Percentiles rank a stretch among this genome's conserved stretches.
These are phyloP conservation scores for Diversispora eburnea DNA, from an alignment of 192 early-diverging fungal genomes.

Conservation along the genomic window DNA sequence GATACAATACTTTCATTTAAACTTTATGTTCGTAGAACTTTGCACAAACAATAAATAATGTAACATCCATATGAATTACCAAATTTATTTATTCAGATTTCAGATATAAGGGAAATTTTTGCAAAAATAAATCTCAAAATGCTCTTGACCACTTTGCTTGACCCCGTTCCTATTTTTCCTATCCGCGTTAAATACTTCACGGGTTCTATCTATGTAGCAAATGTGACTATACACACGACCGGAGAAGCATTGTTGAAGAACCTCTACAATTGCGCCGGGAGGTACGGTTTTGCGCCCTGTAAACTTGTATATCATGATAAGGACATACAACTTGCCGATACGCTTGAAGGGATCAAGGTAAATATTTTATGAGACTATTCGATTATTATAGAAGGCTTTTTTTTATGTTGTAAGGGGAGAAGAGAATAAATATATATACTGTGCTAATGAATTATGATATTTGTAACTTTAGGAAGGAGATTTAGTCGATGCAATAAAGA, in stretches of 20 bases:
- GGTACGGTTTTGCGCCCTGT: too few species aligned
- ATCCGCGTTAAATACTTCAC: background rate
- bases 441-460: background rate
- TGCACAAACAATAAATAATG: too few species aligned
- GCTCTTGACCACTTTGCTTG: constrained; percentile 6
- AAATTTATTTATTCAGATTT: too few species aligned
- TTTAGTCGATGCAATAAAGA: background rate
- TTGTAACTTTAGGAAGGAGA: constrained; percentile 14
- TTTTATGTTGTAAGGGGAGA: background rate
- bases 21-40: too few species aligned
- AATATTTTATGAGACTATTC: background rate
- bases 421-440: background rate
- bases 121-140: constrained; percentile 8
- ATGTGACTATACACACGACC: constrained; percentile 18
- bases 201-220: constrained; percentile 5
- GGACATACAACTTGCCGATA: background rate
- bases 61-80: too few species aligned
- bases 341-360: constrained; percentile 8
- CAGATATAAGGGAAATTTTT: background rate
- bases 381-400: background rate
- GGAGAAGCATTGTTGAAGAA: background rate
- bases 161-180: background rate
- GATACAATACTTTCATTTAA: too few species aligned
- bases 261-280: background rate
- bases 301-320: background rate